These are phyloP conservation scores for Cavenderia fasciculata DNA, from an alignment of 78 protist genomes.

Conservation along the genomic window DNA sequence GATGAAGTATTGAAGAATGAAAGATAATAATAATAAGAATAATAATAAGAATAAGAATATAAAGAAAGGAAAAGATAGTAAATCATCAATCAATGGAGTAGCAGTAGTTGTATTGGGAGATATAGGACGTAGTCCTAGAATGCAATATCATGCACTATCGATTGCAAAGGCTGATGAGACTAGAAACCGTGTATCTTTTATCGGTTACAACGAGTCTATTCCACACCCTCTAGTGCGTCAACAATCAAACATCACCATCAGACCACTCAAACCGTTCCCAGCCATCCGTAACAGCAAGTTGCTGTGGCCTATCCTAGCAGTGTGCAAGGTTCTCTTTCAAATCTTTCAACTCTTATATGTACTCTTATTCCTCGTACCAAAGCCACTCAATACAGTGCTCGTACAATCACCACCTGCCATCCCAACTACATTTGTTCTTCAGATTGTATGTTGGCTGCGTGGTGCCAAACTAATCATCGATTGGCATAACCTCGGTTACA, in stretches of 20 bases:
- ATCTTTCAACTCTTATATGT: constrained; percentile 27
- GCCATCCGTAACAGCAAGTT: background rate
- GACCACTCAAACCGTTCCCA: constrained; percentile 21
- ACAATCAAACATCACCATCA: background rate
- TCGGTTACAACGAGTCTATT: constrained; percentile 43
- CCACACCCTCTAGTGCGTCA: constrained; percentile 32
- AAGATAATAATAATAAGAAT: no score
- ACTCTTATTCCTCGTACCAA: constrained; percentile 2
- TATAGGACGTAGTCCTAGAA: constrained; percentile 96
- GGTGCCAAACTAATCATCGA: constrained; percentile 87
- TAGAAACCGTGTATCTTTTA: constrained; percentile 11
- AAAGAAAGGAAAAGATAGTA: no score
- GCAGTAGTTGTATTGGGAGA: constrained; percentile 98
- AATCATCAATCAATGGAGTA: constrained; percentile 17
- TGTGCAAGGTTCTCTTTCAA: constrained; percentile 42
- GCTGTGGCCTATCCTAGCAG: constrained; percentile 24
- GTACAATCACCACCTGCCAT: constrained; percentile 97
- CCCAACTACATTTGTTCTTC: constrained; percentile 88
- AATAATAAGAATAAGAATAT: no score
- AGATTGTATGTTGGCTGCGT: constrained; percentile 57
- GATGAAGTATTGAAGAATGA: no score
- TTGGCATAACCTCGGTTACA: constrained; percentile 98
- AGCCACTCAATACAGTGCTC: constrained; percentile 19
- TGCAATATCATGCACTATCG: constrained; percentile 95
- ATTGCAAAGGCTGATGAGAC: constrained; percentile 29